Conservation (phyloP, 2,329 filamentous ascomycete genomes). For the Uncinocarpus reesii region DNA sequence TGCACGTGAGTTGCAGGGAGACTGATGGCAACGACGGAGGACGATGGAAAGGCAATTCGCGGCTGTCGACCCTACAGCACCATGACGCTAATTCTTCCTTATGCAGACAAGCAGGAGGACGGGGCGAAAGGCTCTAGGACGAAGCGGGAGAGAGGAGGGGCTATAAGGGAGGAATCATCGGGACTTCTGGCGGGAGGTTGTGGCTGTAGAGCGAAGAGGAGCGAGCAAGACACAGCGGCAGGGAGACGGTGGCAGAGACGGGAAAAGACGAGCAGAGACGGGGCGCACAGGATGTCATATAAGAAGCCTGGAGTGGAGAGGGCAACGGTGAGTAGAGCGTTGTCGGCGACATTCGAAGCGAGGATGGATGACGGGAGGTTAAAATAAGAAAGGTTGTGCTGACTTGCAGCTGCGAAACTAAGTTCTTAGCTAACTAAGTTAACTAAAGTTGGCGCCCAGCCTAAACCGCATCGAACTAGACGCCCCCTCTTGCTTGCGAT, state of each 20-base stretch:
- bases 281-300: constrained; percentile 6
- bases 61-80: not conserved
- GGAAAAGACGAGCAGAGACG: not conserved
- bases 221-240: not conserved
- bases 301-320: not conserved
- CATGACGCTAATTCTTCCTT: constrained; percentile 1
- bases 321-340: constrained; percentile 5
- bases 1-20: constrained; percentile 10
- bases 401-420: constrained; percentile 3
- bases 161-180: constrained; percentile 12
- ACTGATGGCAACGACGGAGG: constrained; percentile 2
- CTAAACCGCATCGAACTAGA: not conserved
- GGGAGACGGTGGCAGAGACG: not conserved
- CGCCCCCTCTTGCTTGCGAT: not conserved
- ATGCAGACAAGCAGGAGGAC: not conserved
- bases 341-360: constrained; percentile 9
- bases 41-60: constrained; percentile 4
- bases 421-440: constrained; percentile 5
- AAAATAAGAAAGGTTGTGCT: constrained; percentile 10
- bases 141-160: constrained; percentile 10
- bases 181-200: constrained; percentile 3
- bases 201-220: not conserved
- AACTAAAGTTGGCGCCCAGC: not conserved
- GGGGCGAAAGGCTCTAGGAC: not conserved
- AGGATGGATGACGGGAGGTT: constrained; percentile 11